Percentiles rank a stretch among this genome's conserved stretches.
Evolutionary conservation across 1,284 basidiomycete species (phyloP).

Genomic region (Sporisorium graminicola): DNA sequence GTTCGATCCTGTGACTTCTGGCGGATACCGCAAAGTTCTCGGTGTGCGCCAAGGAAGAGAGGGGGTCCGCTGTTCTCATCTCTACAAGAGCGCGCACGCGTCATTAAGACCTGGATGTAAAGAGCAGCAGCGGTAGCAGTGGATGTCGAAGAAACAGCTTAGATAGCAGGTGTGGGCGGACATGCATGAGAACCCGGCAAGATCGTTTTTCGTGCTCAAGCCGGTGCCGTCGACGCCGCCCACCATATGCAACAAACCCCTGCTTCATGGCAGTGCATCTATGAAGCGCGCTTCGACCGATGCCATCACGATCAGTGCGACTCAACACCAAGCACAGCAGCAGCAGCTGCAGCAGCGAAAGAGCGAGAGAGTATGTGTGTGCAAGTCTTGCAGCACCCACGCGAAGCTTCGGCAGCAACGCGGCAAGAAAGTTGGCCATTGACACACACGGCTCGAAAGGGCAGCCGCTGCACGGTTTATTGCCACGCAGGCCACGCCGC

Average conservation of each 20-base stretch:
- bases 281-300: neutral
- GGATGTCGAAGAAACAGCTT: neutral
- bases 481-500: conserved; percentile 1
- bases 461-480: no score
- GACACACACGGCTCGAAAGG: neutral
- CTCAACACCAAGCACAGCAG: neutral
- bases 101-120: neutral
- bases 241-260: neutral
- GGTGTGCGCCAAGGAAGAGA: no score
- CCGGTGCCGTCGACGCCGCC: neutral
- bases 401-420: conserved; percentile 15
- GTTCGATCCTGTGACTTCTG: no score
- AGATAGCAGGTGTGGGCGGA: neutral
- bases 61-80: neutral
- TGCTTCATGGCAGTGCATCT: neutral
- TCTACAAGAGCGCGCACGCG: neutral
- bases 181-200: neutral
- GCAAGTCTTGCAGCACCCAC: neutral
- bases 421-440: neutral
- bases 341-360: no score
- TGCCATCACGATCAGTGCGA: neutral
- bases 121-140: neutral
- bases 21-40: no score
- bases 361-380: neutral
- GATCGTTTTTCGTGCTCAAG: neutral